phyloP scores from a whole-genome alignment of 208 protist species.

The Phytomonas sp. region DNA sequence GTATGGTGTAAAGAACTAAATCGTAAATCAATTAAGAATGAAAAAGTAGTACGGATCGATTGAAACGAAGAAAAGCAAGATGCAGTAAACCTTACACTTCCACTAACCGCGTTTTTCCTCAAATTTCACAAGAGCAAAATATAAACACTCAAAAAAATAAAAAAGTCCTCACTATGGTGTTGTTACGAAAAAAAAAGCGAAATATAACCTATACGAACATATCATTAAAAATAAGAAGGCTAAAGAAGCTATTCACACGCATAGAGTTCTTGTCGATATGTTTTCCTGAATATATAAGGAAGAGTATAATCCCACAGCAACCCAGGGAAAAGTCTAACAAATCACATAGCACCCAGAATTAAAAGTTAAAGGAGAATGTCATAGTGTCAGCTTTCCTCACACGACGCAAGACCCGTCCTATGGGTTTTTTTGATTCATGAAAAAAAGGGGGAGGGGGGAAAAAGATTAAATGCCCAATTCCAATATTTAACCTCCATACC shows the following conservation, averaged over 20 bases:
- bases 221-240: not conserved
- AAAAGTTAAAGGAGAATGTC: not conserved
- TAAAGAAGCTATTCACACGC: not conserved
- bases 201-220: not conserved
- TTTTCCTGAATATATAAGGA: not conserved
- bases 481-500: not conserved
- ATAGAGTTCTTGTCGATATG: not conserved
- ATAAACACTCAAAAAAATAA: not conserved
- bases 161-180: not conserved
- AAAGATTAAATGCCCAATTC: not conserved
- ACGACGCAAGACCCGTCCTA: not conserved
- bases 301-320: not conserved
- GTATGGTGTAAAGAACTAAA: not conserved
- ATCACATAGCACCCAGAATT: not conserved
- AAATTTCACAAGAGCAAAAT: not conserved
- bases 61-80: conserved; percentile 3
- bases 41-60: not conserved
- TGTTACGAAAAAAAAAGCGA: not conserved
- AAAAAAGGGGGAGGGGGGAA: not conserved
- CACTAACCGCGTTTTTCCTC: not conserved
- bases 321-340: not conserved
- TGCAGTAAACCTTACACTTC: not conserved
- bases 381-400: not conserved
- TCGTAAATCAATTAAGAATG: conserved; percentile 16
- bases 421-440: not conserved